A percentile compares a stretch with the other conserved stretches of the same genome.
phyloP scores from a whole-genome alignment of 257 asterid species.

The Cinchona pubescens region DNA sequence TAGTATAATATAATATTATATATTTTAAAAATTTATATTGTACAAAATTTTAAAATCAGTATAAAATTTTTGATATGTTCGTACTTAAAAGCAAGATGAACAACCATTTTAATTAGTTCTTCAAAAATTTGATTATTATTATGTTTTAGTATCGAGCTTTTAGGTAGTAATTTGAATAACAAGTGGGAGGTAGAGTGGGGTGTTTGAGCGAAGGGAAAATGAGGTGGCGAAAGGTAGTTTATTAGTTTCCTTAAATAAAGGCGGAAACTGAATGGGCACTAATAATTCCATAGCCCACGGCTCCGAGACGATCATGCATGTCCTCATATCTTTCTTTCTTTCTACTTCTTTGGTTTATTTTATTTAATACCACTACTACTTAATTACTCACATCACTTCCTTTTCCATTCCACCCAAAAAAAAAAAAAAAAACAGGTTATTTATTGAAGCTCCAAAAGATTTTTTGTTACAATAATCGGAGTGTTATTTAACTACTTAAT shows the following conservation, averaged over 20 bases:
- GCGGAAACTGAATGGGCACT: slow-evolving; percentile 25
- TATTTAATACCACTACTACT: not conserved
- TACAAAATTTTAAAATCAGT: no score
- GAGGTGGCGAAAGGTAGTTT: not conserved
- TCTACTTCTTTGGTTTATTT: not conserved
- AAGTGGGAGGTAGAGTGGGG: no score
- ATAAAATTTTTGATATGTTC: no score
- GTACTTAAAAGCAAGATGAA: no score
- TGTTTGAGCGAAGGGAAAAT: not conserved
- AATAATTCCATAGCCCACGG: slow-evolving; percentile 13
- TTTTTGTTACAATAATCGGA: not conserved
- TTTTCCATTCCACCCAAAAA: not conserved
- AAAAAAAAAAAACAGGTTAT: not conserved
- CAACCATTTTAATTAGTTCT: no score
- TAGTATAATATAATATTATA: no score
- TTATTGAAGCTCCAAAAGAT: not conserved
- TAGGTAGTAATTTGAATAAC: no score
- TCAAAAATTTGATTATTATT: no score
- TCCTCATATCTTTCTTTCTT: slow-evolving; percentile 14
- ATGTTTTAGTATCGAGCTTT: no score
- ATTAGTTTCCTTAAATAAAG: slow-evolving; percentile 17
- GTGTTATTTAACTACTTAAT: not conserved
- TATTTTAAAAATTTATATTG: no score
- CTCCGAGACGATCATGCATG: slow-evolving; percentile 24
- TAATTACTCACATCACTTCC: not conserved